Base-by-base conservation (phyloP, 1,284 basidiomycete genomes). In the Stygiomarasmius scandens region DNA sequence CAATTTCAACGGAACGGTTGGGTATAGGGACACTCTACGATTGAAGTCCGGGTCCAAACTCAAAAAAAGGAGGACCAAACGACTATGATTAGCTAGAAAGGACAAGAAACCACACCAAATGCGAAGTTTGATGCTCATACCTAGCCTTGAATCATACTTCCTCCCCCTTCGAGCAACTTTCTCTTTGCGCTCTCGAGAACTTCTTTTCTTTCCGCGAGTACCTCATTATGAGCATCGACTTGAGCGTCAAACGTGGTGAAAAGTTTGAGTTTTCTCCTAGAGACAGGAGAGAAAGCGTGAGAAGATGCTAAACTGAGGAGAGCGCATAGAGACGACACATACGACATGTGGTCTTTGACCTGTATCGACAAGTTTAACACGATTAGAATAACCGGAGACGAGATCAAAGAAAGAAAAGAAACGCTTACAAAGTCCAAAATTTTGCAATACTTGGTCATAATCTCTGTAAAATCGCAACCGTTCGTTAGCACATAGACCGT, bases 351-450 rank as follows among this genome's bases (percentile, higher is more conserved):
- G 25, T 67, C 61, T 60, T 75, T 75, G 5, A 72, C 70, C 75
- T 75, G 55, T 23, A 46, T 24, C 56, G 52, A 47, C 19, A 24
- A 29, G 16, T 29, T 23, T 25, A 19, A 41, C 38, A 36, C 52
- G 45, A 20, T 38, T 49, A 24, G 9, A 47, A 34, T 22, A n/a
- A n/a, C n/a, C n/a, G n/a, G n/a, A n/a, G n/a, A n/a, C n/a, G n/a
- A 32, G 38, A 52, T 19, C 24, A 32, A 19, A 12, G 43, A 14
- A 32, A 54, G n/a, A 27, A 9, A 43, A 14, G 20, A 54, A 48
- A 69, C 73, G 62, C n/a, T n/a, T 56, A 74, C 75, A 51, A 72
- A 71, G 48, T 76, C 72, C 38, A 77, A 61, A 20, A 77, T 66
- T 61, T 71, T 71, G 19, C 55, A 54, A 54, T 68, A 77, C 29